Percentiles rank a stretch among this genome's conserved stretches.
Evolutionary conservation across 768 basidiomycete species (phyloP).

Genomic region (Peribolospora baueri): DNA sequence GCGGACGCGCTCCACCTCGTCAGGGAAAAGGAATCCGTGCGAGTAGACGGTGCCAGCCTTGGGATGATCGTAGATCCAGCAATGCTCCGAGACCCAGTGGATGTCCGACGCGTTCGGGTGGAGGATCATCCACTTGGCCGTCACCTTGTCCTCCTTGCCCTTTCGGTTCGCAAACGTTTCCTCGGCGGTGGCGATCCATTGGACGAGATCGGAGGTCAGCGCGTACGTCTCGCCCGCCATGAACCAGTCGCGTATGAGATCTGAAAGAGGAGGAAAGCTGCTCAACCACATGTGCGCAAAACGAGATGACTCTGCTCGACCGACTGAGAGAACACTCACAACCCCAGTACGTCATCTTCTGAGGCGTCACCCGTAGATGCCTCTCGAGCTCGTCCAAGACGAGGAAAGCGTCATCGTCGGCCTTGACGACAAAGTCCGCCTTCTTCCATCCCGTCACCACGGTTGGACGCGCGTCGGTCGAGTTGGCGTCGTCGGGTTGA

Average conservation of each 20-base stretch:
- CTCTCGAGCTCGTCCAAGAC: conserved; percentile 85
- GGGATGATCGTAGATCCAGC: conserved; percentile 97
- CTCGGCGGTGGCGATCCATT: conserved; percentile 59
- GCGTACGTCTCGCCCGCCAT: conserved; percentile 92
- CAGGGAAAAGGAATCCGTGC: conserved; percentile 86
- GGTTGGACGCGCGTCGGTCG: not conserved
- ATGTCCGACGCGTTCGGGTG: conserved; percentile 51
- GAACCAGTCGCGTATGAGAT: conserved; percentile 65
- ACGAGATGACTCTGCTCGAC: not conserved
- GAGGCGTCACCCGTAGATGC: conserved; percentile 53
- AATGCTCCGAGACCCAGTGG: conserved; percentile 73
- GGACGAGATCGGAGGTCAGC: conserved; percentile 62
- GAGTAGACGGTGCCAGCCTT: conserved; percentile 78
- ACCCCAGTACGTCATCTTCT: conserved; percentile 24
- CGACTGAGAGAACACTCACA: conserved; percentile 10
- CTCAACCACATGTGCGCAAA: not conserved
- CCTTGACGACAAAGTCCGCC: conserved; percentile 79
- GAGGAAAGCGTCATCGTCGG: conserved; percentile 84
- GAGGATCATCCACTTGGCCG: conserved; percentile 68
- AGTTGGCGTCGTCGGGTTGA: not conserved
- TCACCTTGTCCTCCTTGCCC: conserved; percentile 83
- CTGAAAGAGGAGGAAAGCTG: conserved; percentile 2
- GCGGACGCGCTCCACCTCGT: conserved; percentile 48
- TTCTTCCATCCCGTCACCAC: conserved; percentile 42
- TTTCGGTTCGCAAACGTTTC: conserved; percentile 38